Evolutionary conservation across 441 rosid genomes (phyloP).

Genomic region (Adansonia madagascariensis): DNA sequence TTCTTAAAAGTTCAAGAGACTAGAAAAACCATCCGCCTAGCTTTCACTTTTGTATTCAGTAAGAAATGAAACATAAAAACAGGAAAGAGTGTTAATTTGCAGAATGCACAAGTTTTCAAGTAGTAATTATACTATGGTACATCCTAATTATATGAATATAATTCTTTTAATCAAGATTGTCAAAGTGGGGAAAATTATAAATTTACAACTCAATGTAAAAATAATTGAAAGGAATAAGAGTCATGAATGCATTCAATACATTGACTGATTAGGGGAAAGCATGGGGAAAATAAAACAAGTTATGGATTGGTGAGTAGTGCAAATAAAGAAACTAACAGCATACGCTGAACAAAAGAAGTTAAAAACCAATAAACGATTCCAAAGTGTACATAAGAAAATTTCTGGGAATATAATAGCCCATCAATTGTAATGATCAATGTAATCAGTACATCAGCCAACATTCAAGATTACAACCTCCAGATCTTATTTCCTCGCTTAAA

Average conservation of each 20-base stretch:
- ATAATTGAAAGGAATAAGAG: neutral
- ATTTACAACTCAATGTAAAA: neutral
- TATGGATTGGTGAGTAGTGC: neutral
- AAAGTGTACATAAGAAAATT: constrained; percentile 35
- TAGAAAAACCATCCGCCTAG: neutral
- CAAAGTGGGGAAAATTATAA: neutral
- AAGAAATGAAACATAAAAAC: neutral
- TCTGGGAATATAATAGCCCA: constrained; percentile 40
- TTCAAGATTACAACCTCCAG: constrained; percentile 42
- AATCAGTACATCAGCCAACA: constrained; percentile 48
- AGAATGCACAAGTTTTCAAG: neutral
- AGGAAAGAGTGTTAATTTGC: neutral
- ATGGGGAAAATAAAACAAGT: neutral
- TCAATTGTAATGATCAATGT: constrained; percentile 46
- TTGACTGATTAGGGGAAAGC: neutral
- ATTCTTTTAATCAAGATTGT: neutral
- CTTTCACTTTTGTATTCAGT: neutral
- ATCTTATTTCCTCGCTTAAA: constrained; percentile 49
- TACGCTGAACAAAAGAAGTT: constrained; percentile 9
- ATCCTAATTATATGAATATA: neutral
- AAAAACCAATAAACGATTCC: constrained; percentile 16
- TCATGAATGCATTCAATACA: neutral
- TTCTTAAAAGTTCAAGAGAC: neutral
- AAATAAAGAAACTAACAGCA: neutral
- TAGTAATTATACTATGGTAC: neutral